phyloP scores from a whole-genome alignment of 2,329 filamentous ascomycete species.

The Alternaria ethzedia region DNA sequence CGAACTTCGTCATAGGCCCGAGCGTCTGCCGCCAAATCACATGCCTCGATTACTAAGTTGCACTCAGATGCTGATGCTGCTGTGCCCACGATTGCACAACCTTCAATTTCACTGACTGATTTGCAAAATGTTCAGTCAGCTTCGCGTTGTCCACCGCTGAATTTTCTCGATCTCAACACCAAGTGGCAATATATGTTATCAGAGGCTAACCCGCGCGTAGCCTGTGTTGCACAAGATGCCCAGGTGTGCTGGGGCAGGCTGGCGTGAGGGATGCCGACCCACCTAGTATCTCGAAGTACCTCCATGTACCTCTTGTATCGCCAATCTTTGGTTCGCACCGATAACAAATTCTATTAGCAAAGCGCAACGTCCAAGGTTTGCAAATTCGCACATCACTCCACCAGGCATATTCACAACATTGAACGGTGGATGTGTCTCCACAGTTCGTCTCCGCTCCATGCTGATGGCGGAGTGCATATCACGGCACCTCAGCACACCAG shows the following conservation, averaged over 20 bases:
- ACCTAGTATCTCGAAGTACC: slow-evolving; percentile 30
- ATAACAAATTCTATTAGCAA: slow-evolving; percentile 16
- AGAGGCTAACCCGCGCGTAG: slow-evolving; percentile 4
- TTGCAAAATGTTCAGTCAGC: not conserved
- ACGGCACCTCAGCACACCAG: slow-evolving; percentile 7
- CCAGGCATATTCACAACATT: slow-evolving; percentile 5
- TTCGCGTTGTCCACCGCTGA: not conserved
- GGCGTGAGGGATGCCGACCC: slow-evolving; percentile 7
- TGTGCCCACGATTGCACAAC: not conserved
- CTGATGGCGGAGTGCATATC: slow-evolving; percentile 17
- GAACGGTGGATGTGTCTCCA: slow-evolving; percentile 9
- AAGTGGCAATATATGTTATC: slow-evolving; percentile 12
- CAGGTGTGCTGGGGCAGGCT: slow-evolving; percentile 16
- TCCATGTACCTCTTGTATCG: slow-evolving; percentile 8
- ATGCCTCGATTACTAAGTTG: slow-evolving; percentile 26
- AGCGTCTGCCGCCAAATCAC: slow-evolving; percentile 38
- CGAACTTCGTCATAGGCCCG: slow-evolving; percentile 40
- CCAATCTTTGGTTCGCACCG: not conserved
- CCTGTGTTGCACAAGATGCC: slow-evolving; percentile 11
- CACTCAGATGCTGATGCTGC: not conserved
- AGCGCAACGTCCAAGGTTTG: slow-evolving; percentile 3
- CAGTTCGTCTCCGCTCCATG: slow-evolving; percentile 10
- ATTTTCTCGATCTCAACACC: slow-evolving; percentile 27
- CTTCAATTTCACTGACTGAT: slow-evolving; percentile 6
- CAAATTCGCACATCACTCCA: slow-evolving; percentile 13